Evolutionary conservation across 805 yeast genomes (phyloP).

Genomic region (Wickerhamomyces bisporus): DNA sequence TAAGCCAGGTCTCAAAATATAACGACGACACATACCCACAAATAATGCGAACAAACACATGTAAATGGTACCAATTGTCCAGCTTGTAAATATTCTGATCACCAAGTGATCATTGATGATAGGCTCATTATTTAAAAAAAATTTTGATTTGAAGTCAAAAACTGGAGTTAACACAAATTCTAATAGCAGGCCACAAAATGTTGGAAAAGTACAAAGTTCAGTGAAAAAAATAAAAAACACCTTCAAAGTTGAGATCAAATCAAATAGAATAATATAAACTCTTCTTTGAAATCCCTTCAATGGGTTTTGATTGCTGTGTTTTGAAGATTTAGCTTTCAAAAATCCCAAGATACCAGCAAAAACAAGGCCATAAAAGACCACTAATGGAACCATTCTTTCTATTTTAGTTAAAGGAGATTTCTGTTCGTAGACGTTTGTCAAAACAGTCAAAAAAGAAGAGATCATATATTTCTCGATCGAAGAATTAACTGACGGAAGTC

Average conservation of each 20-base stretch:
- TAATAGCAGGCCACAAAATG: constrained; percentile 75
- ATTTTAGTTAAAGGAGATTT: constrained; percentile 26
- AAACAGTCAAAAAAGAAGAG: constrained; percentile 18
- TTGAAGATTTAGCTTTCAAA: constrained; percentile 26
- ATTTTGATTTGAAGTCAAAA: constrained; percentile 19
- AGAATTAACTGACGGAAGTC: constrained; percentile 3
- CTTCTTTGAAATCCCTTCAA: constrained; percentile 45
- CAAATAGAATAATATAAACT: constrained; percentile 48
- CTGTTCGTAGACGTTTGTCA: constrained; percentile 18
- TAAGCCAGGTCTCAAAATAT: constrained; percentile 81
- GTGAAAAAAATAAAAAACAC: constrained; percentile 70
- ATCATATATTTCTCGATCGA: constrained; percentile 3
- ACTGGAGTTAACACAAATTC: constrained; percentile 66
- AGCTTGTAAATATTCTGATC: constrained; percentile 22
- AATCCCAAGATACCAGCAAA: constrained; percentile 23
- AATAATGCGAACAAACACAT: constrained; percentile 85
- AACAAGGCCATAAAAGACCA: constrained; percentile 30
- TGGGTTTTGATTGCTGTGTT: constrained; percentile 35
- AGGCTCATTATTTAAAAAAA: constrained; percentile 1
- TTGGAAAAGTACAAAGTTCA: constrained; percentile 83
- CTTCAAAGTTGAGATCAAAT: constrained; percentile 57
- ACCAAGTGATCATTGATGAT: neutral
- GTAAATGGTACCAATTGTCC: constrained; percentile 76
- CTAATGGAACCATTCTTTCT: constrained; percentile 34
- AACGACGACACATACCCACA: constrained; percentile 74